Base-by-base conservation (phyloP, 345 rosid species). In the Linum trigynum region DNA sequence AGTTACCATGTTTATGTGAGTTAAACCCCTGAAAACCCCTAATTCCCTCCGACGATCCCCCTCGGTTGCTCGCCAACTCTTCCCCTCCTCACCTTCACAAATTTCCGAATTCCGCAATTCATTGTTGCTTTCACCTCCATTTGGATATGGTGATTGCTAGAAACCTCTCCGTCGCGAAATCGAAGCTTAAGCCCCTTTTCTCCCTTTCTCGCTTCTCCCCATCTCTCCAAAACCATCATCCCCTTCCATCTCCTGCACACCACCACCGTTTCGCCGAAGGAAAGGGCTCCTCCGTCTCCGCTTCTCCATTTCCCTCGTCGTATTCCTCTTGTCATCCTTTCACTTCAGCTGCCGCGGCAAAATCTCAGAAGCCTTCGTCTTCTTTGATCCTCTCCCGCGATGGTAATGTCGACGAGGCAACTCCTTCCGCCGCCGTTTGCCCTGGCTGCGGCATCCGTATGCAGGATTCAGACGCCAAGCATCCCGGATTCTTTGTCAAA, bases 401-500 rank as follows among this genome's bases (percentile, higher is more conserved):
- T 68, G 97, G 99, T 0, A 94, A 90, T 67, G 86, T 78, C 73
- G 83, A 85, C 16, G 91, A 80, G 38, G 76, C 83, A 63, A 79
- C 86, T 64, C 78, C 88, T 12, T 39, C 55, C 55, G 64, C 72
- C 65, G 63, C 84, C n/a, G 84, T 94, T 65, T 94, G 99, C 71
- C 92, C 92, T 7, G 99, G 97, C 39, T 94, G 99, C 62, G 99
- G 99, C 15, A 82, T 90, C 71, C 91, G 82, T 67, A 74, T 94
- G 86, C 97, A 94, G 70, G 85, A 83, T 61, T 65, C 83, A 2
- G 69, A 86, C 59, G 84, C 95, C 23, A 85, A 85, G 61, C 80
- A 66, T 7, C 97, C 96, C 3, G 97, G 99, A 2, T 94, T 79
- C 88, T 90, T 86, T 83, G 63, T 75, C 55, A 70, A 36, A 39